Evolutionary conservation across 2,329 filamentous ascomycete species (phyloP).

Genomic region (Stemphylium lycopersici): DNA sequence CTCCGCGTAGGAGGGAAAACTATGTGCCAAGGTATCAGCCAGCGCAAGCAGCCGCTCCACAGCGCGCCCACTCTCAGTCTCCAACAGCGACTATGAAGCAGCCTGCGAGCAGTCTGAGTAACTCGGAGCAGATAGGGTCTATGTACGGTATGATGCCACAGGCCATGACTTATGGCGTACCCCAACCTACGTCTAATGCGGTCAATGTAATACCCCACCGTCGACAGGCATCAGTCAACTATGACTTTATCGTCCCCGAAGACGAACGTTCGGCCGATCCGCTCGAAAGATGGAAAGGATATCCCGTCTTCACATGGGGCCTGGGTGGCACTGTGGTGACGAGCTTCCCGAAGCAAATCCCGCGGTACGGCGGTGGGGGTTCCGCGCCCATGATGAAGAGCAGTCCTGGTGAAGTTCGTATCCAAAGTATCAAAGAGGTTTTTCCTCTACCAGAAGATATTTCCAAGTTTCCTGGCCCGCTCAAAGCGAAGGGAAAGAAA

Average conservation of each 20-base stretch:
- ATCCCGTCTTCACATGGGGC: conserved; percentile 85
- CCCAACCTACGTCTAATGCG: conserved; percentile 12
- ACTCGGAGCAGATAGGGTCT: conserved; percentile 61
- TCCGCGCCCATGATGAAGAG: conserved; percentile 78
- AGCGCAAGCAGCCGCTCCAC: conserved; percentile 20
- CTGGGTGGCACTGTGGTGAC: conserved; percentile 82
- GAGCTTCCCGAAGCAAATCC: conserved; percentile 86
- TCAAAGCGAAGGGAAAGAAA: conserved; percentile 91
- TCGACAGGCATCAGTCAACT: conserved; percentile 54
- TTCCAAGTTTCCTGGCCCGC: conserved; percentile 84
- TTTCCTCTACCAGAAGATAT: conserved; percentile 74
- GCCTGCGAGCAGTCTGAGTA: conserved; percentile 49
- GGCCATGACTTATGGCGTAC: conserved; percentile 44
- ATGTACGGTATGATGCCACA: conserved; percentile 56
- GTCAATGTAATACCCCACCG: conserved; percentile 42
- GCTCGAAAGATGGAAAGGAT: conserved; percentile 87
- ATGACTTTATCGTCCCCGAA: conserved; percentile 62
- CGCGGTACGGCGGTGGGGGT: conserved; percentile 80
- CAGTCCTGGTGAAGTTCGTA: conserved; percentile 78
- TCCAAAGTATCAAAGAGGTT: conserved; percentile 76
- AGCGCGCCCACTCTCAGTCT: conserved; percentile 64
- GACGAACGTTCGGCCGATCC: conserved; percentile 70
- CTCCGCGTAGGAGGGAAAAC: conserved; percentile 48
- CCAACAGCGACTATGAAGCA: conserved; percentile 61
- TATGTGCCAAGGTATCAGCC: conserved; percentile 59